Evolutionary conservation across 352 stramenopile species (phyloP).

Genomic region (Pythium oligandrum): DNA sequence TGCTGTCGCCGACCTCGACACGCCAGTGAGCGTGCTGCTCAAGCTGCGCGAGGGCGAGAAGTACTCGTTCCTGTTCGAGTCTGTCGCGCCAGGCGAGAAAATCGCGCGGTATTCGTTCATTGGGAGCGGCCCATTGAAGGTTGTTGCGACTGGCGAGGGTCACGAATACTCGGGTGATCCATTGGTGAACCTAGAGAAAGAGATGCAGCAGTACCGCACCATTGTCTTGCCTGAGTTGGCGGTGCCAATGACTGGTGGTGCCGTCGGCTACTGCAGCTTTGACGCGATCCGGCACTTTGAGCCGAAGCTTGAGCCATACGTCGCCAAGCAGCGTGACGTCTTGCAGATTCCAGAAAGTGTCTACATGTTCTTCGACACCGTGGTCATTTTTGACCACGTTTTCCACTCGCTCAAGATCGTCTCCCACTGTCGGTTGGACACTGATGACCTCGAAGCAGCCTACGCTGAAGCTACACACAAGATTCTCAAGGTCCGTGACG

Average conservation of each 20-base stretch:
- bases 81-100: constrained; percentile 77
- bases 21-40: constrained; percentile 84
- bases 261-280: constrained; percentile 87
- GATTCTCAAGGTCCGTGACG: constrained; percentile 57
- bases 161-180: constrained; percentile 63
- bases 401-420: constrained; percentile 89
- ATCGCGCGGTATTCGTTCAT: constrained; percentile 90
- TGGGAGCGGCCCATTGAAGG: constrained; percentile 74
- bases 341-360: constrained; percentile 83
- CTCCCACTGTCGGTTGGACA: constrained; percentile 75
- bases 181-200: constrained; percentile 66
- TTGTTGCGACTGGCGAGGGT: constrained; percentile 60
- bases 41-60: constrained; percentile 75
- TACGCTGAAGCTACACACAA: constrained; percentile 74
- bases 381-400: constrained; percentile 88
- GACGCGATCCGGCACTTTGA: constrained; percentile 89
- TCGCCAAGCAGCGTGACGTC: constrained; percentile 74
- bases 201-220: constrained; percentile 72
- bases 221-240: constrained; percentile 67
- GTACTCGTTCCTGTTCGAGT: constrained; percentile 87
- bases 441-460: constrained; percentile 46
- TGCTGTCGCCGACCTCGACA: constrained; percentile 81
- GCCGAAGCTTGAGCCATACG: constrained; percentile 70
- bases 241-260: constrained; percentile 83
- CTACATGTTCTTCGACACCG: constrained; percentile 90